These are phyloP conservation scores for Grosmannia clavigera DNA, from an alignment of 2,329 filamentous ascomycete genomes.

Conservation along the genomic window DNA sequence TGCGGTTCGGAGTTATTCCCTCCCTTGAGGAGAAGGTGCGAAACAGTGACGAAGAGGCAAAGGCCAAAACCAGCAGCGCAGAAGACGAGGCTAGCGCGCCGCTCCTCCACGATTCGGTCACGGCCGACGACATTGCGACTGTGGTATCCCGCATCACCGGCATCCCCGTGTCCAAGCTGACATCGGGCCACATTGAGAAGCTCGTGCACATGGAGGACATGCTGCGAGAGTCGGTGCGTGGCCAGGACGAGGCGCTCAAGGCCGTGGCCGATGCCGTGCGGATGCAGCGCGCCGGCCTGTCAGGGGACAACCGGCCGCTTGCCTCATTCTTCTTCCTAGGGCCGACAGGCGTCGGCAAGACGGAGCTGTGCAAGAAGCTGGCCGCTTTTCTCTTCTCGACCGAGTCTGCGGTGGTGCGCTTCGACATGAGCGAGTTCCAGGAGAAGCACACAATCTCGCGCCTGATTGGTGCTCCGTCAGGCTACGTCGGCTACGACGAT, in stretches of 20 bases:
- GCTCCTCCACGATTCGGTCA: slow-evolving; percentile 89
- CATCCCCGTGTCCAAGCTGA: slow-evolving; percentile 85
- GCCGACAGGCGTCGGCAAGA: slow-evolving; percentile 93
- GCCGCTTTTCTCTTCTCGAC: slow-evolving; percentile 89
- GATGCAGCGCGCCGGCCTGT: slow-evolving; percentile 84
- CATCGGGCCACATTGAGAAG: slow-evolving; percentile 87
- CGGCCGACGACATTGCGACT: slow-evolving; percentile 80
- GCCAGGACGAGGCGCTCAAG: slow-evolving; percentile 86
- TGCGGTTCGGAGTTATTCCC: slow-evolving; percentile 81
- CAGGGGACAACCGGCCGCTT: slow-evolving; percentile 79
- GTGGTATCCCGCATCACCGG: slow-evolving; percentile 88
- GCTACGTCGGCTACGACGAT: slow-evolving; percentile 94
- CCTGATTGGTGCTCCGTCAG: slow-evolving; percentile 83
- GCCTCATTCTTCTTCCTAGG: slow-evolving; percentile 97
- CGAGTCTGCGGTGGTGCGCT: slow-evolving; percentile 78
- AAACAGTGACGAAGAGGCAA: slow-evolving; percentile 46
- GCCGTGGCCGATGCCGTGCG: slow-evolving; percentile 88
- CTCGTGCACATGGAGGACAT: slow-evolving; percentile 92
- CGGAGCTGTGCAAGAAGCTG: slow-evolving; percentile 92
- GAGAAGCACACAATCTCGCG: slow-evolving; percentile 94
- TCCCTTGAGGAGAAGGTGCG: slow-evolving; percentile 67
- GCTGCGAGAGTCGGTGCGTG: slow-evolving; percentile 69
- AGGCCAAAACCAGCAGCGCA: slow-evolving; percentile 17
- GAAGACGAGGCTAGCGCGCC: slow-evolving; percentile 31
- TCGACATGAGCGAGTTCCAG: slow-evolving; percentile 97